Base-by-base conservation (phyloP, 805 yeast genomes). In the Kuraishia ogatae region DNA sequence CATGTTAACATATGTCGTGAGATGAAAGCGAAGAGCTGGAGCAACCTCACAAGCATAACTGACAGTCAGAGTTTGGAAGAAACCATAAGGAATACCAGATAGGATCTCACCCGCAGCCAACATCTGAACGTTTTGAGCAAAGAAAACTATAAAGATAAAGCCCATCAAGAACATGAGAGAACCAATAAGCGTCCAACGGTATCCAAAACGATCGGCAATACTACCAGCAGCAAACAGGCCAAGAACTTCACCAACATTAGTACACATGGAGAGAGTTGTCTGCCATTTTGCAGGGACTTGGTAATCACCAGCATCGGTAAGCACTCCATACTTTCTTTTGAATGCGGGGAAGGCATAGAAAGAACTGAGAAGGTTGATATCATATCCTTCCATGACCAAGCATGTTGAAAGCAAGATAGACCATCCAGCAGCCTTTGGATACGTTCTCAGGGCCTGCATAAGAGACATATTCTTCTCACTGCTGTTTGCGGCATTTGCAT, bases 21-120 rank as follows among this genome's bases (percentile, higher is more conserved):
- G 67, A 59, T 77, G 78, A 52, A 73, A 70, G 57, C 86, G 72
- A 55, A 82, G 68, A 8, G 75, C 74, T 0, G 85, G 85, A 57
- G 81, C 72, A 35, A 80, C 79, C 61, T 82, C 87, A 13, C 82
- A 71, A 17, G 85, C 81, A 62, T 82, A 82, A 2, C 82, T 67
- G 15, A 80, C 77, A 2, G 80, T 71, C 60, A 82, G 63, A 26
- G 80, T 73, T 57, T 76, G 81, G 61, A 79, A 80, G 19, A 73
- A 71, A 52, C 87, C 86, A 82, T 83, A 81, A 7, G 77, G 73
- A 29, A 81, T 56, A 57, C 81, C 82, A 29, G 74, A 65, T 10
- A 77, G 61, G 26, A 76, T 61, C 57, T 77, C 77, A 51, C 80
- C 80, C 15, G 69, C 71, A 28, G 73, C 68, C 50, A 77, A 67